Evolutionary conservation across 2,329 filamentous ascomycete species (phyloP).

Genomic region (Nigrospora osmanthi): DNA sequence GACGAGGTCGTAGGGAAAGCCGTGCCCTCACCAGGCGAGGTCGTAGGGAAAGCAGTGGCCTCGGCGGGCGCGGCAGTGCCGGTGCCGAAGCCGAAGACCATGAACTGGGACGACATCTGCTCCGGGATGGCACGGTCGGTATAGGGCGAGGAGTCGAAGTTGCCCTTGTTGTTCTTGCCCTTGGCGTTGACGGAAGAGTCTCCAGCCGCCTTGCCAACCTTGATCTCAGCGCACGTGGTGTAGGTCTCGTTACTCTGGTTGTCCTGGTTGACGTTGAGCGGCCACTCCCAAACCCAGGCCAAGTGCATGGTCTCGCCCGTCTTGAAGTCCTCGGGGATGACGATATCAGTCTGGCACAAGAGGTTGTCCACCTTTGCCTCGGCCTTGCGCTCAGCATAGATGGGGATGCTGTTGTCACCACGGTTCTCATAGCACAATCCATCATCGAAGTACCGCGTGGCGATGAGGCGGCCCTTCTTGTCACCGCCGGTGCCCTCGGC

Average conservation of each 20-base stretch:
- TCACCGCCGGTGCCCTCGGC: conserved; percentile 74
- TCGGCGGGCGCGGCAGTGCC: conserved; percentile 14
- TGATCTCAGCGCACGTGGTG: conserved; percentile 39
- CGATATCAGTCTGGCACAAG: conserved; percentile 75
- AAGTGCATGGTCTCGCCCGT: conserved; percentile 64
- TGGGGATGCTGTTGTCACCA: conserved; percentile 26
- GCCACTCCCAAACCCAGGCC: conserved; percentile 98
- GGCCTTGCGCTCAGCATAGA: conserved; percentile 51
- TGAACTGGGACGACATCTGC: conserved; percentile 31
- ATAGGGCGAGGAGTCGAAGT: conserved; percentile 9
- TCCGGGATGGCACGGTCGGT: conserved; percentile 29
- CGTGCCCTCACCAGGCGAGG: conserved; percentile 7
- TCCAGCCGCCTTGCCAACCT: conserved; percentile 17
- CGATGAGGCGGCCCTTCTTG: conserved; percentile 65
- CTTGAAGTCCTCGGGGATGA: conserved; percentile 60
- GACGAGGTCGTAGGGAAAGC: conserved; percentile 5
- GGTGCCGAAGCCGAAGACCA: conserved; percentile 24
- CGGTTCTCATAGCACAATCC: conserved; percentile 79
- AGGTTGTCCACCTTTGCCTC: conserved; percentile 48
- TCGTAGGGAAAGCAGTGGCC: conserved; percentile 10
- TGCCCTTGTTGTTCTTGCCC: conserved; percentile 25
- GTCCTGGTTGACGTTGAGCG: conserved; percentile 42
- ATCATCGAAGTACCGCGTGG: conserved; percentile 79
- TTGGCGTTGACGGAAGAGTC: conserved; percentile 24
- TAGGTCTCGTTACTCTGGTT: conserved; percentile 48